Evolutionary conservation across 2,329 filamentous ascomycete species (phyloP).

Genomic region (Cytospora leucostoma): DNA sequence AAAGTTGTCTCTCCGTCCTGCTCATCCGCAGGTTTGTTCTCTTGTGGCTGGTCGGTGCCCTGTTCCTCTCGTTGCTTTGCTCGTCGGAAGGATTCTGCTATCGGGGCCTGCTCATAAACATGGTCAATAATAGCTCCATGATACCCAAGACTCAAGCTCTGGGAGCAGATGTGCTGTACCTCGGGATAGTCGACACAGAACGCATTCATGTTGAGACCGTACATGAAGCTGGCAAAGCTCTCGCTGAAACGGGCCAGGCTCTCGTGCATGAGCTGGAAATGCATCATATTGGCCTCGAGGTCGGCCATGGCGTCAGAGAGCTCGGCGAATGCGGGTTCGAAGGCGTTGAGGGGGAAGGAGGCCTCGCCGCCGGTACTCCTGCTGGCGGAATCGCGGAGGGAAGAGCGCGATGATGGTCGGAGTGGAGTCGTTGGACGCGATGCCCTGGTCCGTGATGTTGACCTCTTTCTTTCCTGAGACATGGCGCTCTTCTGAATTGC

Average conservation of each 20-base stretch:
- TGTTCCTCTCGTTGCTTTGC: constrained; percentile 60
- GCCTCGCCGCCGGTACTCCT: constrained; percentile 55
- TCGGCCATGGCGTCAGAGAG: constrained; percentile 92
- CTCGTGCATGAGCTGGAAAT: constrained; percentile 96
- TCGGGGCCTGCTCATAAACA: constrained; percentile 62
- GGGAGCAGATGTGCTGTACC: constrained; percentile 48
- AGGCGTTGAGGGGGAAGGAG: constrained; percentile 71
- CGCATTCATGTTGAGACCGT: constrained; percentile 97
- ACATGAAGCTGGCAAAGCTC: constrained; percentile 92
- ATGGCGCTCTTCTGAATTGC: neutral
- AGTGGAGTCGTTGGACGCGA: constrained; percentile 90
- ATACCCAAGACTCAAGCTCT: neutral
- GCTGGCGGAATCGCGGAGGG: constrained; percentile 75
- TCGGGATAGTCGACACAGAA: constrained; percentile 98
- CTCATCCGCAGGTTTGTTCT: constrained; percentile 39
- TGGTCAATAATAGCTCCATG: constrained; percentile 12
- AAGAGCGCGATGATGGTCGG: constrained; percentile 85
- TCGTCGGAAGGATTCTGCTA: constrained; percentile 78
- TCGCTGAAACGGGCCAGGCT: constrained; percentile 91
- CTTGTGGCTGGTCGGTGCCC: constrained; percentile 31
- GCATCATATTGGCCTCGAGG: constrained; percentile 95
- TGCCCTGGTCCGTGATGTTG: constrained; percentile 62
- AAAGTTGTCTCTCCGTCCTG: constrained; percentile 77
- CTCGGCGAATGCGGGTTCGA: constrained; percentile 92
- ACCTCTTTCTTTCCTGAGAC: constrained; percentile 41